Base-by-base conservation (phyloP, 140 eudicot genomes). In the Oenanthe javanica region DNA sequence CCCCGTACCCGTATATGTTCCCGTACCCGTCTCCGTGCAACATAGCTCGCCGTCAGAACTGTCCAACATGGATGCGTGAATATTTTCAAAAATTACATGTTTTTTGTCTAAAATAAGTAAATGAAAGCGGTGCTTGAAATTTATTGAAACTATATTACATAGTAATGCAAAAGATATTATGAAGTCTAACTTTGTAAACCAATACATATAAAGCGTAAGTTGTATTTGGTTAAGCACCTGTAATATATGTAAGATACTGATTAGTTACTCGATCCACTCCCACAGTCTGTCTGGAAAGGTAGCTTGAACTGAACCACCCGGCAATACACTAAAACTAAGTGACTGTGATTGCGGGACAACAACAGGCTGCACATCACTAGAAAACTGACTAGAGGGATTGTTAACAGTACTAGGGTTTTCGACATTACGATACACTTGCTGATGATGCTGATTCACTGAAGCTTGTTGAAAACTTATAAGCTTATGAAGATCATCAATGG, bases 201-300 rank as follows among this genome's bases (percentile, higher is more conserved):
- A 49, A 49, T 49, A 49, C 9, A 49, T 49, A 4, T 55, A 18
- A 16, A 19, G 64, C 64, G 19, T 59, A 21, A 59, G 21, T 7
- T n/a, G 9, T n/a, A 61, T n/a, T 61, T 9, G 9, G 36, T n/a
- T n/a, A 21, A 59, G 67, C 31, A 59, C n/a, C n/a, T n/a, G n/a
- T n/a, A n/a, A 21, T 21, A 19, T 59, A 21, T 7, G 9, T 18
- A 19, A 57, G 66, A 19, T 21, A 36, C 1, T 42, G 9, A 79
- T 79, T 14, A 64, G 69, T 89, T 87, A 90, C 92, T 92, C 97
- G n/a, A n/a, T n/a, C n/a, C 97, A 92, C 63, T 90, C 97, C 97
- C 97, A 92, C 74, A 89, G 82, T 46, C 93, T 81, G 18, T 92
- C 93, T 5, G 93, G 69, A 59, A 80, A 88, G 9, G 54, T 54